Base-by-base conservation (phyloP, 2,329 filamentous ascomycete species). In the Pseudogymnoascus sp. region DNA sequence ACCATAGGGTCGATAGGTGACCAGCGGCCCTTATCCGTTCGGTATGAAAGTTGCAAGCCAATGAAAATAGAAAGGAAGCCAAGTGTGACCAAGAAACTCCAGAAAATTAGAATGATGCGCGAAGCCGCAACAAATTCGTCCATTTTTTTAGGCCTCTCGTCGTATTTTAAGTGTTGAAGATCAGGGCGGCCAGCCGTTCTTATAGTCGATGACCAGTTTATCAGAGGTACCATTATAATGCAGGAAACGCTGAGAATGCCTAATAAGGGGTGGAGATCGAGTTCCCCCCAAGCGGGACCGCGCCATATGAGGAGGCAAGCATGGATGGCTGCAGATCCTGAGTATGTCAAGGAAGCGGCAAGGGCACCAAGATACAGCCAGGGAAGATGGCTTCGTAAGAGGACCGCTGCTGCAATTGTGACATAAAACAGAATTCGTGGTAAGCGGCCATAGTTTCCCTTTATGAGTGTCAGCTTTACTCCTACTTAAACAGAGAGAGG, bases 301-400 rank as follows among this genome's bases (percentile, higher is more conserved):
- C 47, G 47, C 47, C 47, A 54, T 54, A 54, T 7, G n/a, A 54
- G 47, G 28, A 54, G 47, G 47, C 47, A 54, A 33, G 47, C 47
- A 12, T 54, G 47, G 25, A 54, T 54, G 5, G 47, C 47, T 8
- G 47, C 47, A 7, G 47, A 54, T 9, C 47, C 47, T 18, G 47
- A 33, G 16, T 54, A 54, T 2, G 47, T 54, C 25, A 54, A 54
- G n/a, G 47, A 54, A 12, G 47, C 47, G 3, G 47, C 47, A 18
- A 54, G 47, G 12, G 47, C 47, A 11, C 47, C 47, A 12, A 54
- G n/a, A 7, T 54, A 54, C 18, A 54, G 9, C 47, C 47, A 54
- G n/a, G 47, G 47, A 9, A 54, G 47, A 18, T 54, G 47, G n/a
- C 25, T 54, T 7, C 47, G 47, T 12, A 54, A 28, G n/a, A 54